Percentiles rank a stretch among this genome's conserved stretches.
phyloP scores from a whole-genome alignment of 441 rosid species.

The Mallotus repandus region DNA sequence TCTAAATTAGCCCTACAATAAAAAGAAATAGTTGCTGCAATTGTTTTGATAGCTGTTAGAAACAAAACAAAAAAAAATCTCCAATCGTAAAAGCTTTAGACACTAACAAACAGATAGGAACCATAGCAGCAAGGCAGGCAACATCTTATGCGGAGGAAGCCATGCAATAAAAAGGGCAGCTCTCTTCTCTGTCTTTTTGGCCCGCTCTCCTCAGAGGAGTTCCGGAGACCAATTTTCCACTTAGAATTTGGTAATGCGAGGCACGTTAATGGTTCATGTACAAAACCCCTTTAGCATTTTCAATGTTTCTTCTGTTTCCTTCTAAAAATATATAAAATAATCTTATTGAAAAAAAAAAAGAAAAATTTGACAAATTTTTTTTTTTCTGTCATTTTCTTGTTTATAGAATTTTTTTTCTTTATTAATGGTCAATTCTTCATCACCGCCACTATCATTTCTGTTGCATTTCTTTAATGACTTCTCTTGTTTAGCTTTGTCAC shows the following conservation, averaged over 20 bases:
- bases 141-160: neutral
- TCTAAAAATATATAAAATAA: neutral
- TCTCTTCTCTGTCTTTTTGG: constrained; percentile 30
- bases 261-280: constrained; percentile 20
- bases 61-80: neutral
- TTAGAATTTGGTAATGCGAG: constrained; percentile 11
- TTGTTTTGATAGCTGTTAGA: neutral
- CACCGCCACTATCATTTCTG: constrained; percentile 2
- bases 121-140: constrained; percentile 5
- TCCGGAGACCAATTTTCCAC: constrained; percentile 28
- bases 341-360: neutral
- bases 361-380: too few relatives aligned
- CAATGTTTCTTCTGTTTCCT: constrained; percentile 22
- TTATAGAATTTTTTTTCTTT: too few relatives aligned
- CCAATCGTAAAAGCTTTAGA: neutral
- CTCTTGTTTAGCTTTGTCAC: constrained; percentile 21
- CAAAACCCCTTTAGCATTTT: constrained; percentile 7
- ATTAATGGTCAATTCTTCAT: constrained; percentile 2
- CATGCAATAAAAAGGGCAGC: constrained; percentile 29
- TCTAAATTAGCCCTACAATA: constrained; percentile 6
- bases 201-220: constrained; percentile 53
- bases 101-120: constrained; percentile 1
- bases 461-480: constrained; percentile 19
- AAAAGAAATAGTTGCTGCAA: neutral
- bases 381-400: neutral